These are phyloP conservation scores for Cymbopogon flexuosus DNA, from an alignment of 202 grass and related monocot species.

Conservation along the genomic window DNA sequence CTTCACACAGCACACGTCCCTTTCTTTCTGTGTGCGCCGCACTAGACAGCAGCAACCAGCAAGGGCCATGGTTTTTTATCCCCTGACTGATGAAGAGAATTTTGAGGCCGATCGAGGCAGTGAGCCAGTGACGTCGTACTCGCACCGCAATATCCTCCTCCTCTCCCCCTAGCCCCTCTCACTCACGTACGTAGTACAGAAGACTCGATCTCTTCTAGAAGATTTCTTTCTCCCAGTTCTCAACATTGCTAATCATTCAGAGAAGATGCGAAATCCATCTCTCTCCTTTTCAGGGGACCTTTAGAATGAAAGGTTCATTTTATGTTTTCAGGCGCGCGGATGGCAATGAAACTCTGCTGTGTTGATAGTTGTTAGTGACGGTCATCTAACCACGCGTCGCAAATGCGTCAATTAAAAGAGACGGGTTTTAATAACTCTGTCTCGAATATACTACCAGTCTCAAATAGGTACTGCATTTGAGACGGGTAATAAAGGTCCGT, in stretches of 20 bases:
- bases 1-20: slow-evolving; percentile 19
- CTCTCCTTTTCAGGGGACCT: not conserved
- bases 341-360: too few species aligned
- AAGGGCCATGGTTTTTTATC: not conserved
- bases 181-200: not conserved
- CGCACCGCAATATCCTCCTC: not conserved
- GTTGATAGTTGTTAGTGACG: too few species aligned
- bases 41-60: not conserved
- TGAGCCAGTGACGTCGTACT: not conserved
- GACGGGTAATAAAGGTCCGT: too few species aligned
- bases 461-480: too few species aligned
- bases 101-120: not conserved
- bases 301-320: not conserved
- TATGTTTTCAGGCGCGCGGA: not conserved
- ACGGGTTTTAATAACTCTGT: too few species aligned
- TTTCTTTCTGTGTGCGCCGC: slow-evolving; percentile 28
- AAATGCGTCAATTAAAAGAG: too few species aligned
- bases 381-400: too few species aligned
- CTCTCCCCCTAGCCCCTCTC: not conserved
- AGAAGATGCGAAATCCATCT: too few species aligned
- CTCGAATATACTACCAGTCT: too few species aligned
- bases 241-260: not conserved
- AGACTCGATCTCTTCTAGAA: not conserved
- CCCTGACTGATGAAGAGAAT: not conserved
- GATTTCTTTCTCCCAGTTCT: not conserved